These are phyloP conservation scores for Epichloe festucae DNA, from an alignment of 2,329 filamentous ascomycete species.

Conservation along the genomic window DNA sequence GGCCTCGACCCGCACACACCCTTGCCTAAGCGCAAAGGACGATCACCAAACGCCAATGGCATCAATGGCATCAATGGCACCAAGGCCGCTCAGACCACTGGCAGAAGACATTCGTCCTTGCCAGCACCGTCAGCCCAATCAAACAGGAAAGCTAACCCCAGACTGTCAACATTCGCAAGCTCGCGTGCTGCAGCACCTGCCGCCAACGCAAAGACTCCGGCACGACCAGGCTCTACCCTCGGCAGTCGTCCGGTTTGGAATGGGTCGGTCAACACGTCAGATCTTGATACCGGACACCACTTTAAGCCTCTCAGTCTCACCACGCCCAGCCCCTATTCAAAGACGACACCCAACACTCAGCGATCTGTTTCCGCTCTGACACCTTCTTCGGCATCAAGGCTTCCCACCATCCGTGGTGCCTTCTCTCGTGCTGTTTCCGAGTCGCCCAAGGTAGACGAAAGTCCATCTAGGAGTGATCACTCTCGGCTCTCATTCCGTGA, in stretches of 20 bases:
- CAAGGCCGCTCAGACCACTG: conserved; percentile 30
- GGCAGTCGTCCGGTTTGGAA: conserved; percentile 62
- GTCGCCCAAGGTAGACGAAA: conserved; percentile 33
- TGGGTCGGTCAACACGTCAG: conserved; percentile 46
- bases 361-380: conserved; percentile 31
- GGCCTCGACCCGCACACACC: conserved; percentile 37
- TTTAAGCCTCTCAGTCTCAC: conserved; percentile 50
- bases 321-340: conserved; percentile 45
- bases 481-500: conserved; percentile 42
- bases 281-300: conserved; percentile 54
- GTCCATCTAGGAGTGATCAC: conserved; percentile 29
- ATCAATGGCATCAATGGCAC: conserved; percentile 30
- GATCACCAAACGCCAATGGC: conserved; percentile 31
- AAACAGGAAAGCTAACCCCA: conserved; percentile 28
- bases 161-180: conserved; percentile 33
- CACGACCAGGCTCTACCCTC: conserved; percentile 32
- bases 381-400: conserved; percentile 30
- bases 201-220: conserved; percentile 24
- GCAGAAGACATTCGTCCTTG: conserved; percentile 35
- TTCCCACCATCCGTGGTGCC: conserved; percentile 37
- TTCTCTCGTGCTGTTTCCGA: conserved; percentile 32
- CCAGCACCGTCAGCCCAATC: conserved; percentile 29
- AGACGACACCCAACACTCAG: conserved; percentile 26
- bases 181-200: conserved; percentile 37
- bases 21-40: conserved; percentile 28